Evolutionary conservation across 2,329 filamentous ascomycete species (phyloP).

Genomic region (Fusarium fujikuroi): DNA sequence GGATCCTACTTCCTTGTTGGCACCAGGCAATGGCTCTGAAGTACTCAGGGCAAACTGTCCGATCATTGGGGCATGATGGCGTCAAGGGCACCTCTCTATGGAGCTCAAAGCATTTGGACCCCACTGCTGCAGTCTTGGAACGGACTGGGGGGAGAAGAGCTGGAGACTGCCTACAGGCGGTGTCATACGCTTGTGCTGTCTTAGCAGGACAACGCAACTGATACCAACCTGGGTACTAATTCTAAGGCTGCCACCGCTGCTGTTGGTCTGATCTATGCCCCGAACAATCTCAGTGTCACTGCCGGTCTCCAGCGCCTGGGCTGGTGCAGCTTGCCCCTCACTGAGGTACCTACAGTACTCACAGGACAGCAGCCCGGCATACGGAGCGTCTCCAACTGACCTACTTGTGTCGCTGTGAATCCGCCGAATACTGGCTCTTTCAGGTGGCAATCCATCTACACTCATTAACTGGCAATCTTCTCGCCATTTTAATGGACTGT

Average conservation of each 20-base stretch:
- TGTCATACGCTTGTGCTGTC: slow-evolving; percentile 2
- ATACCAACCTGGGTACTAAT: background rate
- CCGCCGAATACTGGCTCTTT: background rate
- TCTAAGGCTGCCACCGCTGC: background rate
- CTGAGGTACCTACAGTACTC: slow-evolving; percentile 2
- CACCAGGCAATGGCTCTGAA: background rate
- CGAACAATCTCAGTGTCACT: background rate
- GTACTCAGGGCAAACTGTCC: background rate
- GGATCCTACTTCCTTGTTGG: background rate
- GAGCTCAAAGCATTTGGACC: slow-evolving; percentile 17
- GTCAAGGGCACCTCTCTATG: slow-evolving; percentile 24
- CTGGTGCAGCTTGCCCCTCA: slow-evolving; percentile 30
- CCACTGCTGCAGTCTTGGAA: slow-evolving; percentile 22
- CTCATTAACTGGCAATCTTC: slow-evolving; percentile 4
- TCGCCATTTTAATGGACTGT: slow-evolving; percentile 2
- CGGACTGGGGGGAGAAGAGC: background rate
- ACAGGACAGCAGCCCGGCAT: slow-evolving; percentile 2
- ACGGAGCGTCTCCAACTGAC: slow-evolving; percentile 14
- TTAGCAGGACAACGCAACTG: background rate
- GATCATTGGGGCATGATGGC: slow-evolving; percentile 25
- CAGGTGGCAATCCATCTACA: slow-evolving; percentile 8
- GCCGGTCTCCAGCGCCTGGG: background rate
- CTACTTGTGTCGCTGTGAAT: slow-evolving; percentile 1
- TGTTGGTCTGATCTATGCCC: background rate
- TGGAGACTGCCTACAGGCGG: background rate